These are phyloP conservation scores for Ophiostoma fasciatum DNA, from an alignment of 2,329 filamentous ascomycete genomes.

Conservation along the genomic window DNA sequence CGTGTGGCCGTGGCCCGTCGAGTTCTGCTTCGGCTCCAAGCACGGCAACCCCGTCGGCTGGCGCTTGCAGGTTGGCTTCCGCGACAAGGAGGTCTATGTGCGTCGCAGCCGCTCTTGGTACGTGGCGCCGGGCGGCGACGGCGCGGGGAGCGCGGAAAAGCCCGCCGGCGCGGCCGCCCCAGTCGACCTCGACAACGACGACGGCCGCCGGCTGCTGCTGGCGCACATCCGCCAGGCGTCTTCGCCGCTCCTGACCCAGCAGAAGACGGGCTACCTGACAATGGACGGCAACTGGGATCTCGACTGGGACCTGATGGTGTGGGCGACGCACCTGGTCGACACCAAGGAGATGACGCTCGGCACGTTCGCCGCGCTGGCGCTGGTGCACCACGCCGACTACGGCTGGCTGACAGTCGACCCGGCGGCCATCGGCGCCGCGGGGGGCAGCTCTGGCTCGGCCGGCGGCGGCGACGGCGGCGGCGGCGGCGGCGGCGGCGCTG, in stretches of 20 bases:
- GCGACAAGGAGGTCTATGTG: conserved; percentile 67
- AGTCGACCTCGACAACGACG: conserved; percentile 30
- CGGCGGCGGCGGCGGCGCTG: conserved; percentile 13
- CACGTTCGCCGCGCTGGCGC: conserved; percentile 56
- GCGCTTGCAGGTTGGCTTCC: conserved; percentile 63
- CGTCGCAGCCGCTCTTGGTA: conserved; percentile 65
- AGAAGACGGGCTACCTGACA: conserved; percentile 78
- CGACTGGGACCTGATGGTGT: conserved; percentile 69
- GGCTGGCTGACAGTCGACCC: conserved; percentile 59
- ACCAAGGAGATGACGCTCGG: conserved; percentile 43
- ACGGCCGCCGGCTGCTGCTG: conserved; percentile 43
- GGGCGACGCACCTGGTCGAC: conserved; percentile 56
- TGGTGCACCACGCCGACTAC: conserved; percentile 51
- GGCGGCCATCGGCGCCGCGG: conserved; percentile 20
- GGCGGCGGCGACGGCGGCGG: neutral
- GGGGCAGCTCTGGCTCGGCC: neutral
- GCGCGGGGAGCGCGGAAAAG: neutral
- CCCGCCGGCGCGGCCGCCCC: conserved; percentile 8
- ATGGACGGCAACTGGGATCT: conserved; percentile 79
- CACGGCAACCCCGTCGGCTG: conserved; percentile 52
- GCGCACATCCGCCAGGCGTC: conserved; percentile 54
- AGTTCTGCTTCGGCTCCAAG: conserved; percentile 49
- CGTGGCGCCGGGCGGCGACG: conserved; percentile 6
- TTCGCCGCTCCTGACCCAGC: conserved; percentile 46
- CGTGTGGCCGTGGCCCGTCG: conserved; percentile 58